phyloP scores from a whole-genome alignment of 2,329 filamentous ascomycete species.

The Polychaeton citri region DNA sequence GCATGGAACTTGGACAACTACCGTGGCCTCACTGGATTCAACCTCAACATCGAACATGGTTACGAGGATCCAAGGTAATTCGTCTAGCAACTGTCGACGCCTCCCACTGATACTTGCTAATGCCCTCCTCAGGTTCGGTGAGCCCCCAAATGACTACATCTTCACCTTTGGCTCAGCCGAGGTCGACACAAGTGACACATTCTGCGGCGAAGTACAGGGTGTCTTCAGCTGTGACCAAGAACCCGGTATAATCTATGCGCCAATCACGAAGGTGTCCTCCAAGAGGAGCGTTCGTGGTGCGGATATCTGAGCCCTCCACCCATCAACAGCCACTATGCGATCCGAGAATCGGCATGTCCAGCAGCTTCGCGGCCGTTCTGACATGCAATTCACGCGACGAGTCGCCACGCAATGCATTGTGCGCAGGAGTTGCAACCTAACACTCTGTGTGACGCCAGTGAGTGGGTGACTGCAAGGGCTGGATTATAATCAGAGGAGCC shows the following conservation, averaged over 20 bases:
- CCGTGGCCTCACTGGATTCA: slow-evolving; percentile 10
- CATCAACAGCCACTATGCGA: no score
- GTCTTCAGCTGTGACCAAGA: slow-evolving; percentile 5
- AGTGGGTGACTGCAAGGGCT: no score
- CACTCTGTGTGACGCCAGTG: no score
- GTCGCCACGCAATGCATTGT: no score
- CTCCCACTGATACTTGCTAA: neutral
- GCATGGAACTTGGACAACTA: slow-evolving; percentile 13
- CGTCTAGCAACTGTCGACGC: neutral
- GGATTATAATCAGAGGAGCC: no score
- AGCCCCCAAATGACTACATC: slow-evolving; percentile 15
- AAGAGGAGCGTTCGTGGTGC: no score
- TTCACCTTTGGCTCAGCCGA: slow-evolving; percentile 12
- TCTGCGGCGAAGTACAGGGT: slow-evolving; percentile 2
- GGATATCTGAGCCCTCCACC: no score
- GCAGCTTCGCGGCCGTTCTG: no score
- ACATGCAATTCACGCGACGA: no score
- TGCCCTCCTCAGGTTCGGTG: slow-evolving; percentile 13
- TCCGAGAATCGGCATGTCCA: no score
- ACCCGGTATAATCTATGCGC: slow-evolving; percentile 5
- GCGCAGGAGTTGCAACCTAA: no score
- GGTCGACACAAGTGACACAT: slow-evolving; percentile 6
- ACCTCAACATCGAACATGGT: slow-evolving; percentile 13
- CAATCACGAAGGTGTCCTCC: slow-evolving; percentile 2
- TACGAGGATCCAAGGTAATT: slow-evolving; percentile 17